Conservation (phyloP, 805 yeast genomes). For the Teunomyces cretensis region DNA sequence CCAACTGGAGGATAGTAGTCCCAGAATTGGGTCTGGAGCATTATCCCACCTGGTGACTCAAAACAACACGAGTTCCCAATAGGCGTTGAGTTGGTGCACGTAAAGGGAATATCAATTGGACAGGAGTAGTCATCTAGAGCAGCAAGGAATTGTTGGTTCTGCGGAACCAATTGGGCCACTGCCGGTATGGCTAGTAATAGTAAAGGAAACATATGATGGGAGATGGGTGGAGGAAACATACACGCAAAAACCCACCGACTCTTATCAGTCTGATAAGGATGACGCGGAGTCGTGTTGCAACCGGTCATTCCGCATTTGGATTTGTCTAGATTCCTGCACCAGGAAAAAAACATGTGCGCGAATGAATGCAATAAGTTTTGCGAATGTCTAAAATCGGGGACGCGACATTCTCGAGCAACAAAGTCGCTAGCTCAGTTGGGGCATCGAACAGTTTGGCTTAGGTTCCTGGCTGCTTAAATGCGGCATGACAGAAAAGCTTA, state of each 20-base stretch:
- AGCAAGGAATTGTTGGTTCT: background rate
- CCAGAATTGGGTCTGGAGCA: slow-evolving; percentile 91
- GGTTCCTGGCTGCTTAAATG: too few species aligned
- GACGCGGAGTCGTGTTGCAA: background rate
- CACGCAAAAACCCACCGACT: too few species aligned
- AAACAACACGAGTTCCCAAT: slow-evolving; percentile 62
- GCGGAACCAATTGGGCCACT: background rate
- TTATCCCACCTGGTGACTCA: slow-evolving; percentile 82
- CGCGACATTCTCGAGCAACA: too few species aligned
- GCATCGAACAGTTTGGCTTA: too few species aligned
- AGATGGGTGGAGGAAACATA: background rate
- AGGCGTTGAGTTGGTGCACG: slow-evolving; percentile 54
- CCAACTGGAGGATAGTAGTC: slow-evolving; percentile 76
- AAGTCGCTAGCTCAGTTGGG: too few species aligned
- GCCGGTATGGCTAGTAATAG: background rate
- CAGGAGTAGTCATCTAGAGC: slow-evolving; percentile 30
- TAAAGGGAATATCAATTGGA: slow-evolving; percentile 57
- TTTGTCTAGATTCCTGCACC: too few species aligned
- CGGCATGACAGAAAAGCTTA: background rate
- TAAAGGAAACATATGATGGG: background rate
- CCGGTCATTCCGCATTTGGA: too few species aligned
- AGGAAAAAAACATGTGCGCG: too few species aligned
- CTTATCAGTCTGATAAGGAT: background rate
- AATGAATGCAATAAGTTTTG: too few species aligned
- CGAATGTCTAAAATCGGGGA: too few species aligned